Percentiles rank a stretch among this genome's conserved stretches.
These are phyloP conservation scores for Tylopilus sp. DNA, from an alignment of 768 basidiomycete genomes.

Conservation along the genomic window DNA sequence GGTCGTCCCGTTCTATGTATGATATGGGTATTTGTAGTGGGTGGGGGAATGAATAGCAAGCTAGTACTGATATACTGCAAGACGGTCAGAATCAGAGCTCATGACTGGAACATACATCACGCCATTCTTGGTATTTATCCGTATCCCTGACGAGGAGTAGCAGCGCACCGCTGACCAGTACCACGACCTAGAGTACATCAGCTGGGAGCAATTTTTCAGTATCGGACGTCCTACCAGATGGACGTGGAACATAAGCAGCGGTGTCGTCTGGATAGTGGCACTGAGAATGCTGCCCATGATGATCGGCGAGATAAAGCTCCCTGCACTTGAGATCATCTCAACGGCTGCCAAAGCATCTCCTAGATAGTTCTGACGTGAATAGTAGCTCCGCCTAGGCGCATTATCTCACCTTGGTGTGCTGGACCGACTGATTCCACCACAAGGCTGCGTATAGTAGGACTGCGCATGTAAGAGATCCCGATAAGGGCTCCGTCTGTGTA, in stretches of 20 bases:
- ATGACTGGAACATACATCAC: slow-evolving; percentile 2
- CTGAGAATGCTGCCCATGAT: slow-evolving; percentile 30
- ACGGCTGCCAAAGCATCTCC: slow-evolving; percentile 29
- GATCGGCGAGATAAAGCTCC: slow-evolving; percentile 23
- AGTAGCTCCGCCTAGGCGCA: too few relatives aligned
- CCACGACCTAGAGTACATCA: slow-evolving; percentile 16
- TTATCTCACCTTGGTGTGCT: slow-evolving; percentile 23
- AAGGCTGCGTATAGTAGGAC: slow-evolving; percentile 24
- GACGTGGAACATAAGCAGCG: slow-evolving; percentile 24
- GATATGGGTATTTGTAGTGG: neutral
- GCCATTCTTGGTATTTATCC: slow-evolving; percentile 14
- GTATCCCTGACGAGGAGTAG: slow-evolving; percentile 24
- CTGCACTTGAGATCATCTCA: slow-evolving; percentile 25
- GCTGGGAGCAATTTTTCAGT: neutral
- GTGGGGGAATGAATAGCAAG: too few relatives aligned
- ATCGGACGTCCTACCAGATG: slow-evolving; percentile 16
- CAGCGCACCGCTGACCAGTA: slow-evolving; percentile 13
- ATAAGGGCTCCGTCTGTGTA: slow-evolving; percentile 14
- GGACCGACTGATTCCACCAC: slow-evolving; percentile 28
- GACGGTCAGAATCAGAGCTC: neutral
- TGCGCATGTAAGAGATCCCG: slow-evolving; percentile 16
- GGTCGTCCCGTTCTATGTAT: neutral
- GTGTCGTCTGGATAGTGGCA: slow-evolving; percentile 17
- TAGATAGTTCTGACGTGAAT: neutral
- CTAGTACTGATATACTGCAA: neutral